A percentile compares a stretch with the other conserved stretches of the same genome.
These are phyloP conservation scores for Gentiana macrophylla DNA, from an alignment of 257 asterid species.

Conservation along the genomic window DNA sequence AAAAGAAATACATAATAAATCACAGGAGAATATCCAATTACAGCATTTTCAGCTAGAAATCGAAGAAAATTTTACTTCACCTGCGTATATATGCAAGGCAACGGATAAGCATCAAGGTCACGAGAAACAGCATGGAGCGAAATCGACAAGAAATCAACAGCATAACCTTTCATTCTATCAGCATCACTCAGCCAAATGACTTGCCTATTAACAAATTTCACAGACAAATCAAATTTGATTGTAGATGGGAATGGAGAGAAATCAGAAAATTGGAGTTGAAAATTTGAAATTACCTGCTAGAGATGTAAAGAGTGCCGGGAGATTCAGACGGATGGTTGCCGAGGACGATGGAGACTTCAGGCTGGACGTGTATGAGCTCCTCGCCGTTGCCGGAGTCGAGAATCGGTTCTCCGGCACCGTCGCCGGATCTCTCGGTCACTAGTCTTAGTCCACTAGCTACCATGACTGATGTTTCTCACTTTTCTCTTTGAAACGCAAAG, in stretches of 20 bases:
- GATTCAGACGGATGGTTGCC: slow-evolving; percentile 53
- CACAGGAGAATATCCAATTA: too few relatives aligned
- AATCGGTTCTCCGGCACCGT: slow-evolving; percentile 52
- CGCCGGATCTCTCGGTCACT: slow-evolving; percentile 52
- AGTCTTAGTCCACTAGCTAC: slow-evolving; percentile 49
- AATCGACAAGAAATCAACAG: slow-evolving; percentile 63
- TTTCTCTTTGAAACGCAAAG: slow-evolving; percentile 6
- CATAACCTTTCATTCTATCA: slow-evolving; percentile 64
- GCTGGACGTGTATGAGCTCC: slow-evolving; percentile 59
- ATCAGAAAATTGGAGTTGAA: neutral
- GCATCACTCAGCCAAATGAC: slow-evolving; percentile 87
- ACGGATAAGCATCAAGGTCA: slow-evolving; percentile 75
- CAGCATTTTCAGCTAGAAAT: too few relatives aligned
- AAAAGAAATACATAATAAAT: too few relatives aligned
- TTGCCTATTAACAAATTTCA: slow-evolving; percentile 37
- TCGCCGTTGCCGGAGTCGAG: slow-evolving; percentile 48
- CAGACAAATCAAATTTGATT: neutral
- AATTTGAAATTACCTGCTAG: slow-evolving; percentile 47
- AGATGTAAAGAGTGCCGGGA: slow-evolving; percentile 78
- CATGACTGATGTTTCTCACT: too few relatives aligned
- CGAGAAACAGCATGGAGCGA: slow-evolving; percentile 90
- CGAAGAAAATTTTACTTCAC: slow-evolving; percentile 14
- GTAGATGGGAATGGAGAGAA: neutral
- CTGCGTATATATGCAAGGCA: slow-evolving; percentile 89
- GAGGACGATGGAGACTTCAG: slow-evolving; percentile 55